These are phyloP conservation scores for Boletus tomentosulus DNA, from an alignment of 768 basidiomycete genomes.

Conservation along the genomic window DNA sequence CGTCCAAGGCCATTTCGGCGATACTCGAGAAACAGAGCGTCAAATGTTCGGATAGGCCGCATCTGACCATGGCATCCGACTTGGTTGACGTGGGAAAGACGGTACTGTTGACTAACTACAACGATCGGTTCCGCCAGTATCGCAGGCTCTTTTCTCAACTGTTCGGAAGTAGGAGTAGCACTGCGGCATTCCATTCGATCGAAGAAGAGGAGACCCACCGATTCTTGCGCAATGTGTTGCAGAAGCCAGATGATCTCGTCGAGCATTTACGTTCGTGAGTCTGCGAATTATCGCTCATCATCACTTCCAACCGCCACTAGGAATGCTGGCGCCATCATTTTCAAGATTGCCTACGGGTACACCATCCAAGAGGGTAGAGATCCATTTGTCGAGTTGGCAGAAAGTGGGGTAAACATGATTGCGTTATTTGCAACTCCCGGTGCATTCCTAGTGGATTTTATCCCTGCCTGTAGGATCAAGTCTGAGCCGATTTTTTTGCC, in stretches of 20 bases:
- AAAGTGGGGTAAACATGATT: slow-evolving; percentile 19
- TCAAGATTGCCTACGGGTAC: too few relatives aligned
- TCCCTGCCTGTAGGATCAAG: slow-evolving; percentile 16
- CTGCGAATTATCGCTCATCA: background rate
- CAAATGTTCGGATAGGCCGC: slow-evolving; percentile 41
- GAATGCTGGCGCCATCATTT: too few relatives aligned
- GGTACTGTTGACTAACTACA: slow-evolving; percentile 6
- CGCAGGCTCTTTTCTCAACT: slow-evolving; percentile 11
- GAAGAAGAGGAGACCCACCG: slow-evolving; percentile 14
- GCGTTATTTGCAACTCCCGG: slow-evolving; percentile 3
- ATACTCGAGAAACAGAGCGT: slow-evolving; percentile 51
- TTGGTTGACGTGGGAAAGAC: slow-evolving; percentile 13
- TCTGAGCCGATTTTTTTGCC: too few relatives aligned
- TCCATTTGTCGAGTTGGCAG: slow-evolving; percentile 25
- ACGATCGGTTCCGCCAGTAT: slow-evolving; percentile 7
- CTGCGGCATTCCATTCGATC: slow-evolving; percentile 10
- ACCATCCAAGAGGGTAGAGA: too few relatives aligned
- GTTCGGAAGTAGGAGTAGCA: slow-evolving; percentile 10
- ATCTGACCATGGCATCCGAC: slow-evolving; percentile 15
- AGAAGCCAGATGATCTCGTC: slow-evolving; percentile 9
- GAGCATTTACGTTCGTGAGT: slow-evolving; percentile 21
- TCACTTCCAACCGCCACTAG: too few relatives aligned
- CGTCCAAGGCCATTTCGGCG: slow-evolving; percentile 40
- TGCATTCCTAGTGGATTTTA: slow-evolving; percentile 17
- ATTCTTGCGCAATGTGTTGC: slow-evolving; percentile 16